These are phyloP conservation scores for Obelidium mucronatum DNA, from an alignment of 192 early-diverging fungal species.

Conservation along the genomic window DNA sequence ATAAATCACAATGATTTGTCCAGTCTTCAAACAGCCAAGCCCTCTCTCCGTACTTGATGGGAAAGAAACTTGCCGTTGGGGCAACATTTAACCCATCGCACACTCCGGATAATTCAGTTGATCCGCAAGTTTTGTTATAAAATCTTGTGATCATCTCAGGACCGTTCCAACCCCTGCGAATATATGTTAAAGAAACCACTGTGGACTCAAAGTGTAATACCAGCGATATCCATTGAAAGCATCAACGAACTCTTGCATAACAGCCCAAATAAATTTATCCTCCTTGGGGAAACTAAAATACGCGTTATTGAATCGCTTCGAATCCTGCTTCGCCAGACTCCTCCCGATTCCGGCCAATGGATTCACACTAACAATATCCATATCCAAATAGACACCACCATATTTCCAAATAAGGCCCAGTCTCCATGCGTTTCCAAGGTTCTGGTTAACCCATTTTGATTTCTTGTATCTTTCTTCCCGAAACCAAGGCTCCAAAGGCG, in stretches of 20 bases:
- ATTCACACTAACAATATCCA: slow-evolving; percentile 52
- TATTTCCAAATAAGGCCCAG: slow-evolving; percentile 42
- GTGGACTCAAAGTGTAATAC: background rate
- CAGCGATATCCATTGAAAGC: slow-evolving; percentile 43
- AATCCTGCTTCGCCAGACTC: slow-evolving; percentile 41
- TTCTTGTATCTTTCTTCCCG: slow-evolving; percentile 10
- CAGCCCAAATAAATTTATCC: slow-evolving; percentile 42
- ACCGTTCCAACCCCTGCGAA: slow-evolving; percentile 13
- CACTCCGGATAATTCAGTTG: background rate
- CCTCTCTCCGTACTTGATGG: slow-evolving; percentile 1
- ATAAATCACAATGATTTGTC: slow-evolving; percentile 14
- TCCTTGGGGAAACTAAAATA: slow-evolving; percentile 38
- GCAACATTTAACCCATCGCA: slow-evolving; percentile 19
- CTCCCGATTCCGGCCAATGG: slow-evolving; percentile 33
- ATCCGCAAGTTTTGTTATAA: background rate
- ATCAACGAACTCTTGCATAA: slow-evolving; percentile 49
- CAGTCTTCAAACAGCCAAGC: slow-evolving; percentile 16
- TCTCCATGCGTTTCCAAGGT: slow-evolving; percentile 51
- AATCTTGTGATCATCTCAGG: slow-evolving; percentile 21
- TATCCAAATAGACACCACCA: slow-evolving; percentile 49
- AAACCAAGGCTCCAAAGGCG: slow-evolving; percentile 47
- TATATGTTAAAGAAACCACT: background rate
- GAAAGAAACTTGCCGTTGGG: slow-evolving; percentile 15
- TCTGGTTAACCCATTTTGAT: slow-evolving; percentile 46
- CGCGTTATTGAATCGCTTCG: slow-evolving; percentile 42